Evolutionary conservation across 2,329 filamentous ascomycete species (phyloP), one percentile per base, ranked within the genome.

Genomic region (Myriosclerotinia curreyana): DNA sequence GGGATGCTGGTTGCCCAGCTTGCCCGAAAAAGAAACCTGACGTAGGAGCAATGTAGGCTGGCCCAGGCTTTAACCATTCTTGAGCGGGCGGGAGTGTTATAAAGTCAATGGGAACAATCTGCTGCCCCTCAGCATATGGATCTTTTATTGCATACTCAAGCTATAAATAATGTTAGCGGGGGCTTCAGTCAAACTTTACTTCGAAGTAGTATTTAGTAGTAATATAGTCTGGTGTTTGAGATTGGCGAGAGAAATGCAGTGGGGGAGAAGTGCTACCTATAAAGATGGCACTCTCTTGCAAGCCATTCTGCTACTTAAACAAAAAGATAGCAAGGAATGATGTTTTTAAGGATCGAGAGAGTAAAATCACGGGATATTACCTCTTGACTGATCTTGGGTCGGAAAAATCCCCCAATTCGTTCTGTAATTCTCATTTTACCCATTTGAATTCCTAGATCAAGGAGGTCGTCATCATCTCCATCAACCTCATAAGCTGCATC

Each of bases 371-470:
- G 9, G 31, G 11, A 48, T 25, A 78, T 68, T 78, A 90, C 85
- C 79, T 92, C 89, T 74, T 91, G 86, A 5, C 84, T 82, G 64
- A 92, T 81, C 69, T 86, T 85, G 2, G 89, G 89, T 53, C 89
- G 80, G 51, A 89, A 86, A 69, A 90, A 83, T 0, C 89, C 89
- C 20, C 90, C 90, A 67, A 92, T 85, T 46, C 89, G 81, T 71
- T 92, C 89, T 2, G 87, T 91, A 66, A 92, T 85, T 65, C 84
- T 83, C 81, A 92, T 83, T 73, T 84, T 88, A 1, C 89, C 89
- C 66, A 92, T 80, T 68, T 83, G 82, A 65, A 92, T 83, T 2
- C 89, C 90, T 34, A 92, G 77, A 74, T 92, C 90, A 68, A 89
- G 82, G 53, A 91, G 76, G 65, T 90, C 87, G 72, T 88, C 79